phyloP scores from a whole-genome alignment of 1,139 yeast species.

The Yamadazyma sp. region DNA sequence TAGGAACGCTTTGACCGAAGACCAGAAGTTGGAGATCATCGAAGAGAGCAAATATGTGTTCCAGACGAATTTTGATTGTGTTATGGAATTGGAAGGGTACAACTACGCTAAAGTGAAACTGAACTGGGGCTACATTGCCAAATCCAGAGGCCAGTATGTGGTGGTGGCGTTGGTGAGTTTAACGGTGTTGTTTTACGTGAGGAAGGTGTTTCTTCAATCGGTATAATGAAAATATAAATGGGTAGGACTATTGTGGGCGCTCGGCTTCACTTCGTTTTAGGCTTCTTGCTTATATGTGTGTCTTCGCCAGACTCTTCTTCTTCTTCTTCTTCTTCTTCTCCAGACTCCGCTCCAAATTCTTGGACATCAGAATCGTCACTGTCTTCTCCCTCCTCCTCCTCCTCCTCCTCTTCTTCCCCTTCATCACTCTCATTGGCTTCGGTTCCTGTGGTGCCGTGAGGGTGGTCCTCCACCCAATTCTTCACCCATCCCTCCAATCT shows the following conservation, averaged over 20 bases:
- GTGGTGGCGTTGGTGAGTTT: conserved; percentile 25
- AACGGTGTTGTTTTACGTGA: conserved; percentile 26
- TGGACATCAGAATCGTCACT: conserved; percentile 8
- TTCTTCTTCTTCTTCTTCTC: conserved; percentile 5
- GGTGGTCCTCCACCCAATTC: conserved; percentile 61
- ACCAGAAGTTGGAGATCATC: conserved; percentile 68
- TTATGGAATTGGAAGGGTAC: conserved; percentile 64
- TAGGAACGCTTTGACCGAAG: conserved; percentile 64
- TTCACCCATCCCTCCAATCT: conserved; percentile 73
- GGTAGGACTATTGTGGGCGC: no score
- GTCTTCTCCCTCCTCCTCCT: conserved; percentile 9
- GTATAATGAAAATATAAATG: conserved; percentile 4
- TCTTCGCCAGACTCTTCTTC: conserved; percentile 5
- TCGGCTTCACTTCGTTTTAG: background rate
- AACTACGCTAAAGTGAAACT: conserved; percentile 58
- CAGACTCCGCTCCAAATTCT: conserved; percentile 11
- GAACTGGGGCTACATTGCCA: conserved; percentile 56
- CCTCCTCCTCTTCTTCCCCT: conserved; percentile 11
- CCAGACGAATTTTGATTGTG: conserved; percentile 57
- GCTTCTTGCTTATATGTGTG: no score
- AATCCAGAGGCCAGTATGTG: conserved; percentile 49
- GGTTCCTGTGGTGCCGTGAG: conserved; percentile 25
- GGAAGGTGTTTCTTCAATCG: conserved; percentile 21
- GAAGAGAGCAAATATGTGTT: conserved; percentile 69
- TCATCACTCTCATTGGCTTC: conserved; percentile 4